These are phyloP conservation scores for Clavariopsis aquatica DNA, from an alignment of 495 filamentous ascomycete genomes.

Conservation along the genomic window DNA sequence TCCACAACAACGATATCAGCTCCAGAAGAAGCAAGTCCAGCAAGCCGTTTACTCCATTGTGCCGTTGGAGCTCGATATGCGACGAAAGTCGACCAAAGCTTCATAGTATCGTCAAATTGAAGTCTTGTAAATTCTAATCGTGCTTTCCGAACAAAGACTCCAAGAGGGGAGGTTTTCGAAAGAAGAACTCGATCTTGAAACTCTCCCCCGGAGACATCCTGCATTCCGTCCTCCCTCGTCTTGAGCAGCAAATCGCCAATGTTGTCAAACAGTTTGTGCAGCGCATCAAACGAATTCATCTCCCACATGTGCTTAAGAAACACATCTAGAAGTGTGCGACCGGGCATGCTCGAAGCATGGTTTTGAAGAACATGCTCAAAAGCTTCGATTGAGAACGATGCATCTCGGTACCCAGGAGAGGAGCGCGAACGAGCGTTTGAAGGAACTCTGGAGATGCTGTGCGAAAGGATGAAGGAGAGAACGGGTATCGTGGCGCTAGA, in stretches of 20 bases:
- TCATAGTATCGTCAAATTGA: slow-evolving; percentile 73
- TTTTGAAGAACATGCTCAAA: slow-evolving; percentile 64
- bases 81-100: slow-evolving; percentile 77
- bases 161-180: slow-evolving; percentile 74
- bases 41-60: slow-evolving; percentile 69
- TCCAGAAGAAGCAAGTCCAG: slow-evolving; percentile 60
- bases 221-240: background rate
- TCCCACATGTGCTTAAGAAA: slow-evolving; percentile 83
- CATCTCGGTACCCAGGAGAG: slow-evolving; percentile 29
- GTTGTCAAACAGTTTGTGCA: slow-evolving; percentile 32
- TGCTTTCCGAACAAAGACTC: slow-evolving; percentile 76
- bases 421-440: slow-evolving; percentile 42
- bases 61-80: slow-evolving; percentile 77
- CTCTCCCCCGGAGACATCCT: background rate
- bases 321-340: slow-evolving; percentile 79
- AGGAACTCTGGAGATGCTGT: slow-evolving; percentile 58
- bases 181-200: slow-evolving; percentile 23
- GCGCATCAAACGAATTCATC: slow-evolving; percentile 57
- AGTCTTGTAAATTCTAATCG: slow-evolving; percentile 77
- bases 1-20: slow-evolving; percentile 66
- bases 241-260: slow-evolving; percentile 16
- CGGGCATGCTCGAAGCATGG: slow-evolving; percentile 68
- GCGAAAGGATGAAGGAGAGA: slow-evolving; percentile 78
- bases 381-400: slow-evolving; percentile 59
- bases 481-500: slow-evolving; percentile 75